A percentile compares a stretch with the other conserved stretches of the same genome.
These are phyloP conservation scores for Trichophyton mentagrophytes DNA, from an alignment of 2,329 filamentous ascomycete genomes.

Conservation along the genomic window DNA sequence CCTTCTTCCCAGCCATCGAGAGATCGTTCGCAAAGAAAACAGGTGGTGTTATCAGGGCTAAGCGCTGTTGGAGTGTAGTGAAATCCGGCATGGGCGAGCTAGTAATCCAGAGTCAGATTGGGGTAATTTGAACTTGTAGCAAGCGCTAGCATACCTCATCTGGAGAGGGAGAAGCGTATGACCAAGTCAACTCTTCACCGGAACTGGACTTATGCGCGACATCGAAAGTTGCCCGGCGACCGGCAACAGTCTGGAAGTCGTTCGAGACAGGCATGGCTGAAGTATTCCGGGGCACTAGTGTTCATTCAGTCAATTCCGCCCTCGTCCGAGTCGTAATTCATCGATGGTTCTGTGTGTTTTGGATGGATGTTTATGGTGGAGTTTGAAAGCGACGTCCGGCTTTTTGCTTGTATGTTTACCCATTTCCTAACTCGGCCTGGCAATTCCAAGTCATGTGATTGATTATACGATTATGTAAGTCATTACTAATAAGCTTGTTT, in stretches of 20 bases:
- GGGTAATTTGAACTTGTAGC: slow-evolving; percentile 4
- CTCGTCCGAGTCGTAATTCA: not conserved
- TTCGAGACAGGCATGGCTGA: not conserved
- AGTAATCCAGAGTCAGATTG: slow-evolving; percentile 10
- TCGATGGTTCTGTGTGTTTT: not conserved
- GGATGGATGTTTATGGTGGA: not conserved
- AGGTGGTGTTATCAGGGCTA: slow-evolving; percentile 76
- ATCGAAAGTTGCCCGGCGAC: slow-evolving; percentile 70
- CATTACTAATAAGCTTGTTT: not conserved
- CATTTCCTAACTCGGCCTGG: not conserved
- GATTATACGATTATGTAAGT: not conserved
- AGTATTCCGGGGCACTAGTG: not conserved
- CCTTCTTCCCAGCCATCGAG: slow-evolving; percentile 85
- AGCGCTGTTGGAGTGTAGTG: slow-evolving; percentile 66
- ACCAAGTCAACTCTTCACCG: slow-evolving; percentile 66
- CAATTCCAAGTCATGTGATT: not conserved
- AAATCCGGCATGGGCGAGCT: slow-evolving; percentile 87
- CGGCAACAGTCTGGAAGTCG: slow-evolving; percentile 47
- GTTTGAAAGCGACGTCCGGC: not conserved
- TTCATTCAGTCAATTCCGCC: not conserved
- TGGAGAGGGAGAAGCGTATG: slow-evolving; percentile 55
- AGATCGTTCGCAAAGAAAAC: slow-evolving; percentile 72
- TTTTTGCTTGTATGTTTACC: not conserved
- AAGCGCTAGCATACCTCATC: slow-evolving; percentile 43
- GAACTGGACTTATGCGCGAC: slow-evolving; percentile 35